Percentiles rank a stretch among this genome's conserved stretches.
Evolutionary conservation across 805 yeast genomes (phyloP).

Genomic region (Suhomyces faveliae): DNA sequence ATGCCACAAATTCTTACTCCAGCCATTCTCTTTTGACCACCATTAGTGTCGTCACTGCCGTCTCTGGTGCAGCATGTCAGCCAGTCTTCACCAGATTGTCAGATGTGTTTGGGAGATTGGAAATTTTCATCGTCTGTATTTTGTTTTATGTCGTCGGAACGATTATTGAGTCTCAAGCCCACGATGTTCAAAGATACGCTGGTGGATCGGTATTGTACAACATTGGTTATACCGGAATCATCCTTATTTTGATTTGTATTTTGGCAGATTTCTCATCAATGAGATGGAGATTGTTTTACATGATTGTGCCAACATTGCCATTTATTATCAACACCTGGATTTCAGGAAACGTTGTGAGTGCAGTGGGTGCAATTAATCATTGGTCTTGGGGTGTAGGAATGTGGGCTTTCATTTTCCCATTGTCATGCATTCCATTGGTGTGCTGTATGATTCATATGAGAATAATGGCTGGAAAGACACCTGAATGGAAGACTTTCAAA

Average conservation of each 20-base stretch:
- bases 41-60: conserved; percentile 25
- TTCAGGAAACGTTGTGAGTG: conserved; percentile 17
- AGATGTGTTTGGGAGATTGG: conserved; percentile 29
- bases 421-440: conserved; percentile 17
- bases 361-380: conserved; percentile 8
- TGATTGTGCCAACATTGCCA: conserved; percentile 16
- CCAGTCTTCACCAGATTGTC: conserved; percentile 29
- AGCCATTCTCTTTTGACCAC: conserved; percentile 25
- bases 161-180: conserved; percentile 29
- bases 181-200: conserved; percentile 26
- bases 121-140: conserved; percentile 21
- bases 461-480: conserved; percentile 15
- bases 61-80: conserved; percentile 31
- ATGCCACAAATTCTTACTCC: conserved; percentile 25
- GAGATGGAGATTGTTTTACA: conserved; percentile 18
- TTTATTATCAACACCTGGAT: conserved; percentile 22
- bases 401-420: conserved; percentile 23
- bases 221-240: conserved; percentile 19
- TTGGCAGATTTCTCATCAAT: conserved; percentile 19
- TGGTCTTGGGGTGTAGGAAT: conserved; percentile 22
- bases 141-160: conserved; percentile 28
- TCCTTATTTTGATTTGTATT: conserved; percentile 14
- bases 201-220: conserved; percentile 28
- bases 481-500: conserved; percentile 15
- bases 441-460: conserved; percentile 16